A percentile compares a stretch with the other conserved stretches of the same genome.
phyloP scores from a whole-genome alignment of 768 basidiomycete species.

The Rhodocollybia butyracea region DNA sequence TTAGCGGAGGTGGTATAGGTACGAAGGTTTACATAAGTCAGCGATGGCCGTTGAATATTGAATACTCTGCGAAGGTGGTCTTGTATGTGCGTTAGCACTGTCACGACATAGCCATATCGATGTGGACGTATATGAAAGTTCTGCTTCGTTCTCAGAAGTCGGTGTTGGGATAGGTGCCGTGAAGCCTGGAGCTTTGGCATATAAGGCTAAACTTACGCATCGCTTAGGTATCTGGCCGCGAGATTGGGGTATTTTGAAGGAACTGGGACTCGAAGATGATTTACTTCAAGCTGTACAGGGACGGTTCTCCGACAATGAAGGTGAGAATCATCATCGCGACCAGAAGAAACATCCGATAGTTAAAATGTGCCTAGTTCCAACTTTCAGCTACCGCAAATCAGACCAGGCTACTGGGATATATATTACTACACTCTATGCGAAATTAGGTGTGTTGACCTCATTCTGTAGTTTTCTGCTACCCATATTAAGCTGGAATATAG shows the following conservation, averaged over 20 bases:
- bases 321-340: conserved; percentile 13
- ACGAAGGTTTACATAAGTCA: too few species aligned
- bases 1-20: neutral
- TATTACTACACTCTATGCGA: conserved; percentile 19
- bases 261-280: conserved; percentile 36
- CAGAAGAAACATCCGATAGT: neutral
- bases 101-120: conserved; percentile 32
- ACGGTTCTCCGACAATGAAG: conserved; percentile 21
- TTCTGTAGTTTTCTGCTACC: neutral
- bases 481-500: conserved; percentile 13
- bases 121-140: conserved; percentile 42
- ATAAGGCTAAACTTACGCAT: neutral
- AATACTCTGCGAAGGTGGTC: too few species aligned
- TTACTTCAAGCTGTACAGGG: conserved; percentile 17
- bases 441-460: conserved; percentile 13
- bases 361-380: neutral
- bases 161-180: conserved; percentile 38
- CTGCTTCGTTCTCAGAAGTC: conserved; percentile 34
- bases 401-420: conserved; percentile 27
- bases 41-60: too few species aligned
- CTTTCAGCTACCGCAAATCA: conserved; percentile 23
- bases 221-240: conserved; percentile 30
- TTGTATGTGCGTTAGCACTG: conserved; percentile 23
- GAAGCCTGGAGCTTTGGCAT: neutral
- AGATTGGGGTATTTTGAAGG: conserved; percentile 36